A percentile compares a stretch with the other conserved stretches of the same genome.
phyloP scores from a whole-genome alignment of 2,329 filamentous ascomycete species.

The Diplocarpon mali region DNA sequence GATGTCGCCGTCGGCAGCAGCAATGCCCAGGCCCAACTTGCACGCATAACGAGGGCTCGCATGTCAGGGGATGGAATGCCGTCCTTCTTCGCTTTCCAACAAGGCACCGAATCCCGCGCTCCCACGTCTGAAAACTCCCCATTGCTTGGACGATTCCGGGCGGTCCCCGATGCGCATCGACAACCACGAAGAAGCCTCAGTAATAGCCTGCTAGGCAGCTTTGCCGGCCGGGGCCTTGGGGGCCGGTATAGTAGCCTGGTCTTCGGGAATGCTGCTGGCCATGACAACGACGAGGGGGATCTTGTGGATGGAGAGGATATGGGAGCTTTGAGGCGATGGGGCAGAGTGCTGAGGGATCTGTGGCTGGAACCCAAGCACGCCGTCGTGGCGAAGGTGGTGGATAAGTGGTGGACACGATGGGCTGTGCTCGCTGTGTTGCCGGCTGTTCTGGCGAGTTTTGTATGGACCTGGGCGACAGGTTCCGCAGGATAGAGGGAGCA shows the following conservation, averaged over 20 bases:
- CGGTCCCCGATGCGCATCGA: slow-evolving; percentile 38
- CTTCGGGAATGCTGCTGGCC: slow-evolving; percentile 30
- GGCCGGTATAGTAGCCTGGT: slow-evolving; percentile 43
- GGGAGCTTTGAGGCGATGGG: slow-evolving; percentile 24
- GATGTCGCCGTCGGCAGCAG: too few species aligned
- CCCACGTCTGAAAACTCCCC: slow-evolving; percentile 43
- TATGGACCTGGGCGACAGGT: background rate
- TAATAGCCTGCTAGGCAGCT: slow-evolving; percentile 14
- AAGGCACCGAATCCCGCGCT: slow-evolving; percentile 48
- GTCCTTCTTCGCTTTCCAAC: slow-evolving; percentile 56
- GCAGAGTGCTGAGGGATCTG: slow-evolving; percentile 35
- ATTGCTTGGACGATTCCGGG: slow-evolving; percentile 53
- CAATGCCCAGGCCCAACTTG: background rate
- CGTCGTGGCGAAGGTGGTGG: slow-evolving; percentile 46
- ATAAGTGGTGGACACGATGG: slow-evolving; percentile 54
- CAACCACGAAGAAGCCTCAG: slow-evolving; percentile 18
- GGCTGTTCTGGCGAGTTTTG: slow-evolving; percentile 41
- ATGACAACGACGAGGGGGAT: slow-evolving; percentile 29
- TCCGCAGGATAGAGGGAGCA: background rate
- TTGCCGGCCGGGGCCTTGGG: slow-evolving; percentile 10
- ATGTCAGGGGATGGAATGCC: slow-evolving; percentile 36
- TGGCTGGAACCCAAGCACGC: slow-evolving; percentile 50
- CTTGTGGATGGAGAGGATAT: slow-evolving; percentile 19
- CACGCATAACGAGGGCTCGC: background rate
- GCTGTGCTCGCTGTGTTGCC: slow-evolving; percentile 49